phyloP scores from a whole-genome alignment of 2,329 filamentous ascomycete genomes.

The Ophiosphaerella herpotricha region DNA sequence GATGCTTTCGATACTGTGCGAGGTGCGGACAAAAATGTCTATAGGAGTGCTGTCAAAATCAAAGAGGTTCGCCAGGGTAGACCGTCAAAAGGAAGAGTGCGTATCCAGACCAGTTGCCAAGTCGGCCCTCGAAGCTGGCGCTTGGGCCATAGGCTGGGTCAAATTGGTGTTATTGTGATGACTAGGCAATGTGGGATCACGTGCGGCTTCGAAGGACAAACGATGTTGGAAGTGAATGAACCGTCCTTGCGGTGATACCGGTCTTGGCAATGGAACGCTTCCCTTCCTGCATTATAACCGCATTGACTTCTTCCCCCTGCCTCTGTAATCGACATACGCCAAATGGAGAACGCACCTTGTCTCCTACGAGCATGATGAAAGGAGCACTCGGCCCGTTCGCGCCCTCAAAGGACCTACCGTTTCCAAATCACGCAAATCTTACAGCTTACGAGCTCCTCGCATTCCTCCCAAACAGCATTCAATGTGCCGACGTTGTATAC shows the following conservation, averaged over 20 bases:
- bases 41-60: not conserved
- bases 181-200: not conserved
- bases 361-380: not conserved
- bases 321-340: too few relatives aligned
- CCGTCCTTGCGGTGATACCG: too few relatives aligned
- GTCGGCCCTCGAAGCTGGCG: not conserved
- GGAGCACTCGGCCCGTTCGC: conserved; percentile 9
- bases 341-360: too few relatives aligned
- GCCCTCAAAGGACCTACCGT: conserved; percentile 17
- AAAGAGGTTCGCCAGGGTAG: too few relatives aligned
- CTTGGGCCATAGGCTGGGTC: conserved; percentile 10
- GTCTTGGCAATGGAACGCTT: too few relatives aligned
- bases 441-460: conserved; percentile 28
- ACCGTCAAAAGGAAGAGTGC: too few relatives aligned
- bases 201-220: too few relatives aligned
- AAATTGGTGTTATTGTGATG: conserved; percentile 7
- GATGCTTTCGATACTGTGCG: not conserved
- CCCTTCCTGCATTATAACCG: too few relatives aligned
- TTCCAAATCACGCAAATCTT: conserved; percentile 20
- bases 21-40: not conserved
- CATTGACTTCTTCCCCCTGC: too few relatives aligned
- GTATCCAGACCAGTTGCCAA: too few relatives aligned
- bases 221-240: too few relatives aligned
- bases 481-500: conserved; percentile 25
- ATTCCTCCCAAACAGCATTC: conserved; percentile 28